Evolutionary conservation across 177 flowering plant species (phyloP), one percentile per base, ranked within the genome.

Genomic region (Telopea speciosissima): DNA sequence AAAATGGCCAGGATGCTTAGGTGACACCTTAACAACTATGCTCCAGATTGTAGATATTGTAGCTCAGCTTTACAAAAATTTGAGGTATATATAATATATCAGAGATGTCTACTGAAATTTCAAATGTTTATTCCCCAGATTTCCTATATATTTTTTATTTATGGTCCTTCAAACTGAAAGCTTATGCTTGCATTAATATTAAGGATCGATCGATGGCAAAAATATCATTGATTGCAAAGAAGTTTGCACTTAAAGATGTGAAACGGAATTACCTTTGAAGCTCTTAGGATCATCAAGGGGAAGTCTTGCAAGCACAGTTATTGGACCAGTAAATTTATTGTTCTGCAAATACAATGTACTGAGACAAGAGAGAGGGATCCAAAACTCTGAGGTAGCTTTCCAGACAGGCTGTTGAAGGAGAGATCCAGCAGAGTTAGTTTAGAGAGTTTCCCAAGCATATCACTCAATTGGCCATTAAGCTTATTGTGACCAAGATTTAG

Each of bases 311-410:
- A 93, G 91, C 61, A 80, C 84, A 78, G 83, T 72, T 44, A 93
- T 85, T 58, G 85, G 42, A 72, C 97, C 98, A 52, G 87, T 81
- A 70, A 93, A 81, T 68, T 89, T 73, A 74, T 93, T 93, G 76
- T 87, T 82, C 67, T 88, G 84, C 81, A 93, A 79, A 79, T 78
- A 93, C 97, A 91, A 45, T 63, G 76, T 80, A 56, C n/a, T 72
- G 33, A 90, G 84, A 76, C 87, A 85, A 76, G 86, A n/a, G n/a
- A 76, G 17, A 93, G 89, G 17, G 82, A 74, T 67, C 74, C 80
- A 77, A 91, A 85, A 85, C 90, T 89, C 52, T 77, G 83, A 66
- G 98, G 97, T 77, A 93, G 78, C 58, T 84, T 80, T 3, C 94
- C 97, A 3, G 94, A 70, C 33, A 93, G 31, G 63, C 75, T 68